Evolutionary conservation across 2,329 filamentous ascomycete species (phyloP).

Genomic region (Bipolaris cookei): DNA sequence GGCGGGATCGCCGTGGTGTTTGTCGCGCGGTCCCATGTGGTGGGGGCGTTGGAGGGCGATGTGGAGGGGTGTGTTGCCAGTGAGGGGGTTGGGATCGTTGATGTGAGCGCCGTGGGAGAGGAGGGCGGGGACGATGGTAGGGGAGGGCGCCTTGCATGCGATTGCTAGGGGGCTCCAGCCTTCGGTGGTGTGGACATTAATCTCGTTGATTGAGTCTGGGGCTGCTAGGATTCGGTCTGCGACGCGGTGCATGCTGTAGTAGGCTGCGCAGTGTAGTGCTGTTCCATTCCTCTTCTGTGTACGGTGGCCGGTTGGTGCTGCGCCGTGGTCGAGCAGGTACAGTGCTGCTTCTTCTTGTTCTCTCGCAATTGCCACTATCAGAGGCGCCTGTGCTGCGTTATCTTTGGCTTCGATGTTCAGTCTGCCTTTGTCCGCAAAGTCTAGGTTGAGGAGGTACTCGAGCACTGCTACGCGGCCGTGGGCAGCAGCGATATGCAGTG

Average conservation of each 20-base stretch:
- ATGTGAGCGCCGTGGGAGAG: slow-evolving; percentile 26
- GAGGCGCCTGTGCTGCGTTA: neutral
- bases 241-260: neutral
- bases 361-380: neutral
- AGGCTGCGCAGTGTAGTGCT: neutral
- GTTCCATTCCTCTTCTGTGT: neutral
- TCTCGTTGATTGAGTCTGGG: neutral
- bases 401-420: neutral
- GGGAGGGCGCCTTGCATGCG: slow-evolving; percentile 10
- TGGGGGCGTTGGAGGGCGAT: neutral
- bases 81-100: neutral
- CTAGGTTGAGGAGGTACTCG: neutral
- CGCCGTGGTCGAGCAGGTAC: neutral
- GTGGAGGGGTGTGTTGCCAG: neutral
- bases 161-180: neutral
- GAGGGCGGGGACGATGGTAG: slow-evolving; percentile 17
- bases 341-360: neutral
- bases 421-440: neutral
- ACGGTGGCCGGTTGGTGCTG: neutral
- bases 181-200: neutral
- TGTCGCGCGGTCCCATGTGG: neutral
- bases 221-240: neutral
- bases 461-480: neutral
- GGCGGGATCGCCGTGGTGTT: neutral
- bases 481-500: neutral